Base-by-base conservation (phyloP, 2,329 filamentous ascomycete genomes). In the Microdochium nivale region DNA sequence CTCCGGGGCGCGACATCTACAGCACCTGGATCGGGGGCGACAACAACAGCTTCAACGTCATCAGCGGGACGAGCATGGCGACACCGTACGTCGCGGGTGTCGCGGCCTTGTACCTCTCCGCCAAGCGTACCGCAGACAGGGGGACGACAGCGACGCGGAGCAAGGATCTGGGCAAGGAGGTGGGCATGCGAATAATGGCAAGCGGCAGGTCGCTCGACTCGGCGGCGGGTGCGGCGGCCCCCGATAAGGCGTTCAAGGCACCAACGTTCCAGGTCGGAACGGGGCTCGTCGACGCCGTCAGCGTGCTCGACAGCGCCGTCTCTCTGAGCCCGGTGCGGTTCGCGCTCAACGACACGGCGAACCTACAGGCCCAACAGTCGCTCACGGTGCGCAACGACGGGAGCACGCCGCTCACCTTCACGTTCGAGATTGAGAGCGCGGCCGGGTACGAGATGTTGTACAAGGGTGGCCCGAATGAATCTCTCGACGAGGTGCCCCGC, bases 11-110 rank as follows among this genome's bases (percentile, higher is more conserved):
- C 25, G 64, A 69, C 37, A 73, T 73, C 46, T 60, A 72, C 35
- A 69, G 68, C 11, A 73, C 70, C 7, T 73, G 64, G 52, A 67
- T 66, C 3, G 57, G 65, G 19, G 16, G 3, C 13, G 40, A 44
- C 40, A 44, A 44, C 8, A 55, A 53, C 5, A 49, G 55, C 47
- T 16, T 52, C 32, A 40, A 72, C 73, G 52, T 66, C 63, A 40
- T 64, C 72, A 68, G 64, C 48, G 72, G 72, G 47, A 75, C 72
- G 3, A 70, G 67, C 7, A 75, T 75, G 71, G 67, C 69, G n/a
- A 67, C 67, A 33, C 69, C 69, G 2, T 57, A 57, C 16, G 61
- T 70, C 13, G 69, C 70, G 23, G 70, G 68, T n/a, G 61, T 65
- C 35, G 62, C 63, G 21, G 62, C 61, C 4, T 59, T 65, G 7